Base-by-base conservation (phyloP, 1,284 basidiomycete genomes). In the Naganishia albida region DNA sequence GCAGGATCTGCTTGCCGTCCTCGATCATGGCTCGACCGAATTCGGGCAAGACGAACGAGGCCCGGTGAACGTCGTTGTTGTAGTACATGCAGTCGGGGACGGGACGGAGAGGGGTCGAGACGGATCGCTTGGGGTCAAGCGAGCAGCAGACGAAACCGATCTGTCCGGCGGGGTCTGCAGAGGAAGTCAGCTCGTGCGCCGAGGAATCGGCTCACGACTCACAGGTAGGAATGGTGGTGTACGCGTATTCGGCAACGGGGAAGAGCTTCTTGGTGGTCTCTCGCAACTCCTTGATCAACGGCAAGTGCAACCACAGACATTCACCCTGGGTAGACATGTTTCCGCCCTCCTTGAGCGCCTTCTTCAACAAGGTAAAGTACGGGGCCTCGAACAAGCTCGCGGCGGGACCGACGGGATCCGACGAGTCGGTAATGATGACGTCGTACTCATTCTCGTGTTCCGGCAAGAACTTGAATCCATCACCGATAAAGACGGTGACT, bases 341-440 rank as follows among this genome's bases (percentile, higher is more conserved):
- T 34, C 95, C 95, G 55, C 92, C 93, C 2, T 89, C 89, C 60
- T 88, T 84, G 71, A 99, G 86, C 0, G 95, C 91, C 71, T 91
- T 88, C 76, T 92, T 86, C 68, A 99, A 86, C 55, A 99, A 87
- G 77, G 93, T 86, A 82, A 98, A 99, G 86, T 97, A 99, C 1
- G 94, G 91, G 78, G 93, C 91, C 82, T 99, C 86, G 85, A 99
- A 99, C 71, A 99, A 88, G 30, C 90, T 87, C 67, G 88, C 88
- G 59, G 95, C 95, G 51, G 95, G 95, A 46, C 96, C 95, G 67
- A 97, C 93, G 53, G 96, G 95, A 80, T 99, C 96, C 26, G 94
- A 98, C 43, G 94, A 98, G 80, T 99, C 95, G 70, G 93, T 99
- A 82, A 99, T 90, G 83, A 99, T 98, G 70, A 91, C 92, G 77